A percentile compares a stretch with the other conserved stretches of the same genome.
These are phyloP conservation scores for Apostasia shenzhenica DNA, from an alignment of 106 monocot genomes.

Conservation along the genomic window DNA sequence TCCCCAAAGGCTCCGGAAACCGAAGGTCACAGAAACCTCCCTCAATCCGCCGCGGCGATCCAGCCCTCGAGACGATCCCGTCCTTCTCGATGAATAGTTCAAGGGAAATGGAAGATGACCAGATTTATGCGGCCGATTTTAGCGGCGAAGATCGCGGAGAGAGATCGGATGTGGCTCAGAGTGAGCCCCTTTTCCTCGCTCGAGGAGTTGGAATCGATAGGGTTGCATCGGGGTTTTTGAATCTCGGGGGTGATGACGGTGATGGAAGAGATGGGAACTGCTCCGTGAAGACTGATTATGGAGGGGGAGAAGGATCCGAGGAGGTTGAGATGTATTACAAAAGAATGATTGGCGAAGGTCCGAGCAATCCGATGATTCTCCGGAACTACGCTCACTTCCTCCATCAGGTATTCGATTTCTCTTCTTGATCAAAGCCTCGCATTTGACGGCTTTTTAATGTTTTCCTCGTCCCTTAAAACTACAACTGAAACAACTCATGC, in stretches of 20 bases:
- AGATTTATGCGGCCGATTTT: slow-evolving; percentile 10
- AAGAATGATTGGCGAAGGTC: slow-evolving; percentile 67
- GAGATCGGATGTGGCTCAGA: background rate
- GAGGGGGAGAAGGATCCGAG: slow-evolving; percentile 28
- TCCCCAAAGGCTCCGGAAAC: slow-evolving; percentile 8
- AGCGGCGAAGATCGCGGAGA: slow-evolving; percentile 3
- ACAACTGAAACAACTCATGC: no score
- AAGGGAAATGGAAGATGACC: background rate
- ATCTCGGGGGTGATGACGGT: slow-evolving; percentile 11
- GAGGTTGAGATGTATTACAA: slow-evolving; percentile 50
- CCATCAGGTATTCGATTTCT: slow-evolving; percentile 39
- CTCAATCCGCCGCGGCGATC: slow-evolving; percentile 1
- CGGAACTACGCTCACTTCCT: slow-evolving; percentile 76
- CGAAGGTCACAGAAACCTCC: background rate
- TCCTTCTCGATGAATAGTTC: slow-evolving; percentile 26
- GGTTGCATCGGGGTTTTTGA: slow-evolving; percentile 30
- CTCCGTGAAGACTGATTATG: slow-evolving; percentile 1
- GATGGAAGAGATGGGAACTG: slow-evolving; percentile 10
- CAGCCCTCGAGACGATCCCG: slow-evolving; percentile 31
- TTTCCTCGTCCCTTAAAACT: no score
- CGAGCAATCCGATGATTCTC: slow-evolving; percentile 51
- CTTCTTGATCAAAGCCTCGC: background rate
- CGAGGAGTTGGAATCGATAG: slow-evolving; percentile 65
- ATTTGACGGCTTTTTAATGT: background rate
- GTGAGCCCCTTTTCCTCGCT: slow-evolving; percentile 48